A percentile compares a stretch with the other conserved stretches of the same genome.
phyloP scores from a whole-genome alignment of 2,329 filamentous ascomycete species.

The Basipetospora sp. region DNA sequence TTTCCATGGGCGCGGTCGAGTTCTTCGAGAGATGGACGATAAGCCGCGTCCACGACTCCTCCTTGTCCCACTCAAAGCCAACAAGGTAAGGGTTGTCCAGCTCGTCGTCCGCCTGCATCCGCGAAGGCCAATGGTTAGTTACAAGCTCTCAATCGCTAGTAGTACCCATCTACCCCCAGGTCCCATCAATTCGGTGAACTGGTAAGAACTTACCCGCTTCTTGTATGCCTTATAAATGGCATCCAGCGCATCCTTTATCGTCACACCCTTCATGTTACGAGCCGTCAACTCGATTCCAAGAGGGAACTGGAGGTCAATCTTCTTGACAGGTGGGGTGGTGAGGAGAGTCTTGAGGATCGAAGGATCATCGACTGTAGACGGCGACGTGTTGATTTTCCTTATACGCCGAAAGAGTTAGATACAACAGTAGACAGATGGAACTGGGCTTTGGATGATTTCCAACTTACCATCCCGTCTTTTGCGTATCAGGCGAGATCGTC shows the following conservation, averaged over 20 bases:
- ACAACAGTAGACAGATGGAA: too few relatives aligned
- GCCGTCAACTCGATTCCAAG: constrained; percentile 76
- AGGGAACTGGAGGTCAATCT: constrained; percentile 85
- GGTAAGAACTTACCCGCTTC: constrained; percentile 71
- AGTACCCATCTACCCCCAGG: too few relatives aligned
- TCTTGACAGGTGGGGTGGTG: constrained; percentile 72
- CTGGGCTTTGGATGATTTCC: not conserved
- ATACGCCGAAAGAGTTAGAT: not conserved
- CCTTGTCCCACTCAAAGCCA: constrained; percentile 92
- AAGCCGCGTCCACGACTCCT: constrained; percentile 77
- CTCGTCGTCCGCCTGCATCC: constrained; percentile 68
- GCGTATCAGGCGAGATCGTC: constrained; percentile 64
- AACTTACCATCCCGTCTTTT: constrained; percentile 73
- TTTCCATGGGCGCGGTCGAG: constrained; percentile 30
- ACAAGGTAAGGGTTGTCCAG: constrained; percentile 73
- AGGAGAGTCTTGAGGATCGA: constrained; percentile 70
- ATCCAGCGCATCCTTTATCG: constrained; percentile 90
- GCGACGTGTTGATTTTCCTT: constrained; percentile 90
- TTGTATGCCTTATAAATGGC: constrained; percentile 93
- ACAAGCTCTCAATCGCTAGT: too few relatives aligned
- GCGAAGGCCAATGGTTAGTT: constrained; percentile 1
- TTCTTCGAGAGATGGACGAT: constrained; percentile 68
- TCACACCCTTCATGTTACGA: constrained; percentile 84
- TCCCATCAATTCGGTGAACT: too few relatives aligned
- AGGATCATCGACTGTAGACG: constrained; percentile 64